A percentile compares a stretch with the other conserved stretches of the same genome.
phyloP scores from a whole-genome alignment of 352 stramenopile species.

The Lagenidium giganteum region DNA sequence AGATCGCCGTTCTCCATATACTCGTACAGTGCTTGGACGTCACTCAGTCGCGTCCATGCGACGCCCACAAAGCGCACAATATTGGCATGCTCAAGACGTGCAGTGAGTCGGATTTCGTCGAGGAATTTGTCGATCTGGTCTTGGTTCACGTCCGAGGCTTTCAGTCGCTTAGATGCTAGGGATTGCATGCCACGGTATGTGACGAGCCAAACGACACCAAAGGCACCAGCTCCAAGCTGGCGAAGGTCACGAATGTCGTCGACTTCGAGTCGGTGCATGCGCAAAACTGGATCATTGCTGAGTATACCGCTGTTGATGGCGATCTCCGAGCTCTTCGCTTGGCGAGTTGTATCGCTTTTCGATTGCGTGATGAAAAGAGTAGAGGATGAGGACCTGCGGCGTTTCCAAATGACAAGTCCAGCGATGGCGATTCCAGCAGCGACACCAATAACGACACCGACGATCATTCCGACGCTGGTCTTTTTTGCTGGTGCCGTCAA shows the following conservation, averaged over 20 bases:
- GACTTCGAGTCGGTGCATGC: no score
- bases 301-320: no score
- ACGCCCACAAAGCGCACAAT: constrained; percentile 9
- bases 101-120: constrained; percentile 20
- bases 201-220: constrained; percentile 9
- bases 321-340: no score
- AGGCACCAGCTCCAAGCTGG: constrained; percentile 6
- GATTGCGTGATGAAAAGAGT: no score
- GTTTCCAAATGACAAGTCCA: no score
- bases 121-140: constrained; percentile 19
- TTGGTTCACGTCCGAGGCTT: background rate
- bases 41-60: constrained; percentile 5
- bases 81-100: constrained; percentile 15
- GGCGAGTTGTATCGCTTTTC: no score
- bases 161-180: constrained; percentile 17
- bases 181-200: background rate
- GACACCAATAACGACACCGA: no score
- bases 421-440: no score
- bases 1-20: constrained; percentile 14
- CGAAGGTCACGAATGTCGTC: constrained; percentile 5
- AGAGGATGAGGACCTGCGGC: no score
- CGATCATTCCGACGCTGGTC: no score
- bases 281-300: no score
- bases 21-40: constrained; percentile 8
- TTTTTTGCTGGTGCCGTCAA: no score